Evolutionary conservation across 805 yeast genomes (phyloP).

Genomic region (Lipomyces oligophaga): DNA sequence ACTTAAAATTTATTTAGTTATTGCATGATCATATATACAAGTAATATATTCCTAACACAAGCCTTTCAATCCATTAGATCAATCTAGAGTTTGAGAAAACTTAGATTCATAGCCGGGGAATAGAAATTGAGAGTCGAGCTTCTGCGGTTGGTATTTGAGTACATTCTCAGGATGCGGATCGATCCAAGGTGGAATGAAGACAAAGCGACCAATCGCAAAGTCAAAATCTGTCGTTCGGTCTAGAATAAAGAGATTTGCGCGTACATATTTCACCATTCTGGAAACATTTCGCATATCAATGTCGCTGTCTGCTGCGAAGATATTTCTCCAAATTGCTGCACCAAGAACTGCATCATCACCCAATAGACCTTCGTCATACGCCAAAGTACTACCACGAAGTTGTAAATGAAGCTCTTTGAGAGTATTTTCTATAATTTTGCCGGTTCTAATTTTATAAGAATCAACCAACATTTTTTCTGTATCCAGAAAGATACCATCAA

Average conservation of each 20-base stretch:
- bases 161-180: slow-evolving; percentile 51
- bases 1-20: slow-evolving; percentile 1
- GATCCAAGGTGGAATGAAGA: slow-evolving; percentile 77
- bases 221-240: slow-evolving; percentile 85
- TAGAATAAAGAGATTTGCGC: slow-evolving; percentile 84
- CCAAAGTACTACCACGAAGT: slow-evolving; percentile 79
- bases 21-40: no score
- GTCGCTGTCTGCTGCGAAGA: slow-evolving; percentile 72
- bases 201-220: slow-evolving; percentile 85
- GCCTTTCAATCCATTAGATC: no score
- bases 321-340: slow-evolving; percentile 57
- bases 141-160: slow-evolving; percentile 21
- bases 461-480: slow-evolving; percentile 80
- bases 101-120: slow-evolving; percentile 27
- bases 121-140: slow-evolving; percentile 17
- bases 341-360: slow-evolving; percentile 55
- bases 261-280: slow-evolving; percentile 81
- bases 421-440: slow-evolving; percentile 77
- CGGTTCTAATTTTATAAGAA: slow-evolving; percentile 79
- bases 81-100: no score
- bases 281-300: slow-evolving; percentile 81
- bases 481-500: slow-evolving; percentile 84
- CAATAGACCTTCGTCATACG: slow-evolving; percentile 89
- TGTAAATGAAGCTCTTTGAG: slow-evolving; percentile 88
- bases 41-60: no score